Evolutionary conservation across 176 grass and related monocot genomes (phyloP).

Genomic region (Juncus inflexus): DNA sequence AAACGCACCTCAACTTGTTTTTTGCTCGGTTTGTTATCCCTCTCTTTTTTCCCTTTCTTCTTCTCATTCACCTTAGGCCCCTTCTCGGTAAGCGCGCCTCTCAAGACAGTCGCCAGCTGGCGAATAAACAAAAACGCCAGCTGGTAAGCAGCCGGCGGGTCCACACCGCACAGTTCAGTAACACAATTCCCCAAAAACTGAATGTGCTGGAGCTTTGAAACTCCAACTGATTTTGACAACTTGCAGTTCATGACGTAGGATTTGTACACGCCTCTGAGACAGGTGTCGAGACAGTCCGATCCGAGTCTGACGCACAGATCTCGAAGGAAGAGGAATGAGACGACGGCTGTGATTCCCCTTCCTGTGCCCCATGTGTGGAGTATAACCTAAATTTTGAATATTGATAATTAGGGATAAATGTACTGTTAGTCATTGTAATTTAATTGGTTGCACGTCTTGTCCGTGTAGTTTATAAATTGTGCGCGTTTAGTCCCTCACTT

Average conservation of each 20-base stretch:
- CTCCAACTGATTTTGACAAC: conserved; percentile 73
- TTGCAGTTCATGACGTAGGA: conserved; percentile 99
- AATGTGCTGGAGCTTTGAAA: conserved; percentile 80
- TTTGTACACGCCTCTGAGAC: conserved; percentile 92
- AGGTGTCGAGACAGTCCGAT: conserved; percentile 77
- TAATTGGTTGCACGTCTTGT: too few relatives aligned
- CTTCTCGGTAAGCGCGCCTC: conserved; percentile 72
- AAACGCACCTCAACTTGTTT: conserved; percentile 59
- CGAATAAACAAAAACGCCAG: conserved; percentile 97
- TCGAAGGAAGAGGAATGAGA: conserved; percentile 87
- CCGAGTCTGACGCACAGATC: conserved; percentile 85
- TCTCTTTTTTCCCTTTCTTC: conserved; percentile 65
- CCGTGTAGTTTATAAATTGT: too few relatives aligned
- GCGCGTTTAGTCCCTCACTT: too few relatives aligned
- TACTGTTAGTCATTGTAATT: not conserved
- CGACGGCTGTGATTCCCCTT: conserved; percentile 59
- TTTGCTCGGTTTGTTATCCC: conserved; percentile 57
- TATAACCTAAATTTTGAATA: conserved; percentile 44
- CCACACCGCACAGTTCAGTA: conserved; percentile 65
- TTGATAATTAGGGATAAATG: not conserved
- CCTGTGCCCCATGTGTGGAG: conserved; percentile 86
- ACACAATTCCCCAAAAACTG: conserved; percentile 95
- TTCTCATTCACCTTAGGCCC: conserved; percentile 71
- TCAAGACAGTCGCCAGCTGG: conserved; percentile 73
- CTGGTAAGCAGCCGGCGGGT: conserved; percentile 68